Evolutionary conservation across 2,329 filamentous ascomycete genomes (phyloP).

Genomic region (Rhynchosporium secalis): DNA sequence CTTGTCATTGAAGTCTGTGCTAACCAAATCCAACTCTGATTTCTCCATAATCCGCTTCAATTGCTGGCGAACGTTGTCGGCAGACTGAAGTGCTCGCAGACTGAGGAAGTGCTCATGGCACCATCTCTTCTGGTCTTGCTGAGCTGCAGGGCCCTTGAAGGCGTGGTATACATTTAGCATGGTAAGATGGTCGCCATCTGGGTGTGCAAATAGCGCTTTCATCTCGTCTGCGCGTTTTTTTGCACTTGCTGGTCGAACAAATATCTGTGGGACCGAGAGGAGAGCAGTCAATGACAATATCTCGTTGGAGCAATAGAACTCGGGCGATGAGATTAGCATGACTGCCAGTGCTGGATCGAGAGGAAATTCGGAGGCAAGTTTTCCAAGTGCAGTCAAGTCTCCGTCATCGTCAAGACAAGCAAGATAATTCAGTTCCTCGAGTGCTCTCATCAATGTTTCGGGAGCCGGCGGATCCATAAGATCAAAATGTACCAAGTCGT

Average conservation of each 20-base stretch:
- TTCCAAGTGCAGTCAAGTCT: slow-evolving; percentile 82
- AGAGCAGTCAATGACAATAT: slow-evolving; percentile 93
- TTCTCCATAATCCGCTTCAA: slow-evolving; percentile 97
- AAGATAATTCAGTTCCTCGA: slow-evolving; percentile 97
- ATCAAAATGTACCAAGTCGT: slow-evolving; percentile 97
- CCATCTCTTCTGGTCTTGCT: slow-evolving; percentile 82
- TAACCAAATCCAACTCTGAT: slow-evolving; percentile 79
- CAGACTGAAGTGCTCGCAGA: slow-evolving; percentile 82
- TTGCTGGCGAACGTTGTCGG: slow-evolving; percentile 90
- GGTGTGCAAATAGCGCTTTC: slow-evolving; percentile 91
- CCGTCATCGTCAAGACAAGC: slow-evolving; percentile 96
- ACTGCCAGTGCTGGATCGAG: slow-evolving; percentile 92
- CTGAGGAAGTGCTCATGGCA: slow-evolving; percentile 97
- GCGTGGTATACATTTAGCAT: slow-evolving; percentile 98
- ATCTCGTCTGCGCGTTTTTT: slow-evolving; percentile 95
- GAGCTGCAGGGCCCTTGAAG: slow-evolving; percentile 75
- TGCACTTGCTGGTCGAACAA: slow-evolving; percentile 80
- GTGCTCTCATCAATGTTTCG: slow-evolving; percentile 95
- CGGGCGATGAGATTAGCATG: slow-evolving; percentile 95
- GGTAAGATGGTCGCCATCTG: slow-evolving; percentile 92
- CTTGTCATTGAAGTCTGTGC: slow-evolving; percentile 89
- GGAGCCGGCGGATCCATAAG: slow-evolving; percentile 98
- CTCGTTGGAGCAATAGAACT: slow-evolving; percentile 99
- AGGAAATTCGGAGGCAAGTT: slow-evolving; percentile 90
- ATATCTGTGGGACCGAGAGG: slow-evolving; percentile 91